Base-by-base conservation (phyloP, 192 early-diverging fungal species). In the Mortierella antarctica region DNA sequence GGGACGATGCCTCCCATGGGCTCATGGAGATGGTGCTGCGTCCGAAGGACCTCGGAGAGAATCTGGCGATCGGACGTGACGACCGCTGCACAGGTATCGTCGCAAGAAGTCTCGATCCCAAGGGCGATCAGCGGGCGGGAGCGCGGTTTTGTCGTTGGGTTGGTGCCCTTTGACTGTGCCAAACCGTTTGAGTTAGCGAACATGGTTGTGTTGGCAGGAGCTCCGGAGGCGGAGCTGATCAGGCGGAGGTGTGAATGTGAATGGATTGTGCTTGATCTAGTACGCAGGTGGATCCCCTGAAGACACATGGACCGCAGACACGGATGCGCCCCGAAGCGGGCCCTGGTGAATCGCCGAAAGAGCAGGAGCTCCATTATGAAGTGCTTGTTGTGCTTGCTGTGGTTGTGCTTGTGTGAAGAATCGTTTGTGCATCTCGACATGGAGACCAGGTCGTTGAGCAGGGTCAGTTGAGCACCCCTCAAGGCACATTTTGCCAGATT, bases 51-150 rank as follows among this genome's bases (percentile, higher is more conserved):
- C 62, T 93, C 91, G 48, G 86, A 77, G 7, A 93, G 82, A 63
- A 95, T 91, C 15, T 61, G 73, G 12, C 93, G 83, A 65, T 90
- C 86, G 14, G 90, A 87, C 18, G 83, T 87, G 47, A 95, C 92
- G 20, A 95, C 74, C 2, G 91, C 92, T 31, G 91, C 92, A 12
- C 90, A 90, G 11, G 93, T 95, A 70, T 95, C 93, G 67, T 95
- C 93, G 76, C 92, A 95, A 18, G 93, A 95, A 41, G 92, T 89
- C 58, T 95, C 93, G 41, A 94, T 88, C 6, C 93, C 93, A 12
- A 94, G 84, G 15, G 87, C 86, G 20, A 70, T 87, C 12, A 89
- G 49, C 14, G 80, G 79, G 44, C 82, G 57, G 44, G 57, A 55
- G 18, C 14, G 23, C 39, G 13, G 18, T 1, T 15, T 17, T 4